Base-by-base conservation (phyloP, 768 basidiomycete genomes). In the Pleurotus giganteus region DNA sequence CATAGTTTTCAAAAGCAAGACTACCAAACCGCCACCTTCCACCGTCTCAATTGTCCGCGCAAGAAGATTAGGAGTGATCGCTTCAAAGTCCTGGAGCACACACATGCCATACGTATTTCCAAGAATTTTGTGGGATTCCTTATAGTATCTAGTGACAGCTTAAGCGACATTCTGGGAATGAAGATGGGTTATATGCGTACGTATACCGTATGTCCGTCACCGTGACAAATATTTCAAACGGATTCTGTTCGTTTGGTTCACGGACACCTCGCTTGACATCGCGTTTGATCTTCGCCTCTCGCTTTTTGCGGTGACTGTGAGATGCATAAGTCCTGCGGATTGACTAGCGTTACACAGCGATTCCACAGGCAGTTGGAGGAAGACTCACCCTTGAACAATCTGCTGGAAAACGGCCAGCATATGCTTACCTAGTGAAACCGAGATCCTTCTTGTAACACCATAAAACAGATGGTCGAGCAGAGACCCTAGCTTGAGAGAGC, bases 361-460 rank as follows among this genome's bases (percentile, higher is more conserved):
- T 24, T 41, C 3, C 19, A 24, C 21, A 2, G 17, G 24, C 9
- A 27, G 27, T 1, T 11, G 19, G 21, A 19, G 6, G 5, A 45
- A 21, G 19, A 45, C 44, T 45, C 44, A 45, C 44, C 23, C 9
- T 11, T 11, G 12, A 2, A 13, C 6, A 27, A 28, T 11, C 27
- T 45, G 19, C 31, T 47, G 4, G 39, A 56, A 52, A 29, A 21
- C 8, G 36, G 54, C 21, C 47, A 37, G 52, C 13, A 49, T 43
- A 47, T 23, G 51, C 84, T 60, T 61, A 89, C 91, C 83, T 94
- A 7, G 94, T 94, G 65, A 99, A 99, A 0, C 95, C 96, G 0
- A 99, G 78, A 34, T 98, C 95, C 67, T 98, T 98, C 74, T 97
- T 98, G 79, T 99, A 99, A 63, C 94, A 97, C 97, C 97, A 99